These are phyloP conservation scores for Gyrodon lividus DNA, from an alignment of 768 basidiomycete species.

Conservation along the genomic window DNA sequence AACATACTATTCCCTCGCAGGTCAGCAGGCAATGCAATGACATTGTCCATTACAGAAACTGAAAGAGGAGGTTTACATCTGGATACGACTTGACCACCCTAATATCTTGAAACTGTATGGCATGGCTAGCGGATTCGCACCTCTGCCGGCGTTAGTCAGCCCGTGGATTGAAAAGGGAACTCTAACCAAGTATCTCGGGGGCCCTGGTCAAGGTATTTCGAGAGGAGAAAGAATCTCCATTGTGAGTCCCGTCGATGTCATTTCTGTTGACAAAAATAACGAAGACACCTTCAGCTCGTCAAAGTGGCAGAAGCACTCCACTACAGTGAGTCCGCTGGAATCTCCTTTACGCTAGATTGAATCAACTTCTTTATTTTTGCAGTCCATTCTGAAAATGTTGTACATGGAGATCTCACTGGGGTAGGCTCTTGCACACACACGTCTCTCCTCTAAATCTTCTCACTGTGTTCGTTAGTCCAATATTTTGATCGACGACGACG, in stretches of 20 bases:
- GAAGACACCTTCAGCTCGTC: conserved; percentile 29
- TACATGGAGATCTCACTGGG: conserved; percentile 12
- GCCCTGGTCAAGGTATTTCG: conserved; percentile 35
- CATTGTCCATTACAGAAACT: conserved; percentile 13
- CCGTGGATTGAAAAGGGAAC: conserved; percentile 43
- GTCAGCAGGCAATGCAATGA: too few relatives aligned
- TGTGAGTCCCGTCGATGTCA: conserved; percentile 20
- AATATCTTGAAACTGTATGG: conserved; percentile 39
- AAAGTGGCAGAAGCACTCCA: conserved; percentile 40
- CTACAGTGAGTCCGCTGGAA: conserved; percentile 32
- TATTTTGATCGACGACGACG: conserved; percentile 4
- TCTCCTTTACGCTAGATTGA: too few relatives aligned
- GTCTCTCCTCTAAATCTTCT: not conserved
- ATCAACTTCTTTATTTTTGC: not conserved
- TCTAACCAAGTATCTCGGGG: conserved; percentile 38
- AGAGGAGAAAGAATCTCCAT: conserved; percentile 36
- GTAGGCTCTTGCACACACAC: not conserved
- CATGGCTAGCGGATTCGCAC: conserved; percentile 37
- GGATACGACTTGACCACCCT: conserved; percentile 39
- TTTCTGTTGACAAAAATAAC: not conserved
- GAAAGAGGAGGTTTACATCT: conserved; percentile 36
- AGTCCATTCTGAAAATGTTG: conserved; percentile 5
- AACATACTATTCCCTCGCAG: not conserved
- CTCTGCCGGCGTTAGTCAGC: conserved; percentile 37
- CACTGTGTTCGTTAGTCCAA: conserved; percentile 3